Evolutionary conservation across 2,329 filamentous ascomycete species (phyloP), one percentile per base, ranked within the genome.

Genomic region (Alternaria tenuissima): DNA sequence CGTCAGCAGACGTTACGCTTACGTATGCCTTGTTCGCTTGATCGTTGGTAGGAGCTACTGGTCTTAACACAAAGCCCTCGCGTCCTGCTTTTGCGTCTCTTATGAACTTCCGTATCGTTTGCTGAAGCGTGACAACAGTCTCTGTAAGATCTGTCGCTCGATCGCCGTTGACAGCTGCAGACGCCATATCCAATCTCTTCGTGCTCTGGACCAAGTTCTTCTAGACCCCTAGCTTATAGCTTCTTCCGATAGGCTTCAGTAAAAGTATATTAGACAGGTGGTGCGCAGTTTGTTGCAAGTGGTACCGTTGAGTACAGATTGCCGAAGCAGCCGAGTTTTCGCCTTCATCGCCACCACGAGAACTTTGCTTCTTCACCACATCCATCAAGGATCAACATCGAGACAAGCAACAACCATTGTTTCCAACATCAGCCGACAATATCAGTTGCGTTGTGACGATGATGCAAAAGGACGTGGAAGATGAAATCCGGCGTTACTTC

Each of bases 81-180:
- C 47, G 47, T 12, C 47, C 55, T 12, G 18, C 18, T 22, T 38
- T 49, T 14, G 24, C 41, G 18, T 57, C 55, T 52, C 22, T 26
- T 4, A 36, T 39, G 5, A 57, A 57, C n/a, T 8, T 38, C 16
- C 18, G 20, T 34, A 43, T 44, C 7, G 46, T 36, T 36, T 52
- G n/a, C 28, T 52, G 55, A 4, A 57, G 47, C n/a, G 28, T 36
- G 20, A 52, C 11, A 11, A 52, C 28, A 16, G 55, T 38, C 32
- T 57, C 55, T 22, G 55, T 57, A 5, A 57, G 28, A 34, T 52
- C 36, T 3, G 14, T 22, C 38, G 36, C 55, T 52, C 47, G 48
- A 30, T 52, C 47, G 16, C 49, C 38, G n/a, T 42, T 36, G 39
- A 51, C 16, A 5, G 47, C 16, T 22, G 55, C n/a, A 4, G 55